These are phyloP conservation scores for Pelargonium fulgidum DNA, from an alignment of 441 rosid species.

Conservation along the genomic window DNA sequence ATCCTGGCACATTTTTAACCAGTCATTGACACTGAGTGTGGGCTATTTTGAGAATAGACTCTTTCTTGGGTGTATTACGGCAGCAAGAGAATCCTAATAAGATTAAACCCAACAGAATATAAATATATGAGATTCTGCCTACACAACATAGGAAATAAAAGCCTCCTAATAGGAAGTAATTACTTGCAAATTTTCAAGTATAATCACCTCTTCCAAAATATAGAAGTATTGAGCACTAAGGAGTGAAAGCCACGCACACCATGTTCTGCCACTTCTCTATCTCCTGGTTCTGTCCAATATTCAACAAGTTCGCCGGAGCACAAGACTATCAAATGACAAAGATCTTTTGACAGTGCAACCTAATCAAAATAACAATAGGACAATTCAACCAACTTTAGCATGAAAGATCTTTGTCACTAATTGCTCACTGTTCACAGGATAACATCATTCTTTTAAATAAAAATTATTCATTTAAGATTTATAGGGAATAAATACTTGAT, in stretches of 20 bases:
- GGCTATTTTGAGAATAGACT: too few species aligned
- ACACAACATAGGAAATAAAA: not conserved
- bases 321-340: constrained; percentile 61
- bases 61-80: not conserved
- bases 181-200: constrained; percentile 17
- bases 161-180: constrained; percentile 5
- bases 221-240: constrained; percentile 70
- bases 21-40: not conserved
- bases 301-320: constrained; percentile 68
- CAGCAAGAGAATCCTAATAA: constrained; percentile 1
- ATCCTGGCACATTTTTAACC: not conserved
- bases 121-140: not conserved
- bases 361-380: constrained; percentile 26
- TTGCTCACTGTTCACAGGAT: too few species aligned
- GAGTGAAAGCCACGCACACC: constrained; percentile 54
- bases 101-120: too few species aligned
- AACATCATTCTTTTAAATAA: too few species aligned
- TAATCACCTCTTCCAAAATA: constrained; percentile 69
- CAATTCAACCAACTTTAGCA: constrained; percentile 21
- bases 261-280: constrained; percentile 29
- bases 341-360: constrained; percentile 88
- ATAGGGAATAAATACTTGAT: too few species aligned
- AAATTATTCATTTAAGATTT: too few species aligned
- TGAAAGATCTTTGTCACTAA: not conserved
- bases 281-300: constrained; percentile 33